Base-by-base conservation (phyloP, 768 basidiomycete genomes). In the Tylopilus subfusipes region DNA sequence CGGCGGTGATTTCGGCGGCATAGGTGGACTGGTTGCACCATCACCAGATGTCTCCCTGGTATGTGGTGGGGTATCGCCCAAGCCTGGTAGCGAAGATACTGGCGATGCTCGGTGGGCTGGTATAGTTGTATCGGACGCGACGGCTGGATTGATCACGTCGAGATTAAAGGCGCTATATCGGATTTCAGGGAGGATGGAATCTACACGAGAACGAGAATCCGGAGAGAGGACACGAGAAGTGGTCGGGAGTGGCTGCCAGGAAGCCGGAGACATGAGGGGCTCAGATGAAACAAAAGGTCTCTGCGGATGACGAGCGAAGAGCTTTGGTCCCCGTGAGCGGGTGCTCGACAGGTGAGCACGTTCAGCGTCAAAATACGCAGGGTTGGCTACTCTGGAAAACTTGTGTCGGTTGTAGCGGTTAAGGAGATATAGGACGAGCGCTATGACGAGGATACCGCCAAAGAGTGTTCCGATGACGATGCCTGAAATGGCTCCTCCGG, bases 391-490 rank as follows among this genome's bases (percentile, higher is more conserved):
- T 31, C 54, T 48, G 42, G 47, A 22, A 43, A 68, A 68, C 31
- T 42, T 52, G 55, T 52, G 57, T 4, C 38, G 56, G 2, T 14
- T 3, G 29, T 45, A 51, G 16, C 62, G 60, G 10, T 47, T 21
- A 27, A 59, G 39, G 25, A 69, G 52, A 36, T 48, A 61, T 1
- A 63, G 10, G 25, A 52, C 24, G 38, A 62, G 54, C 3, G 3
- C 27, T 16, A 57, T 51, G 18, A 71, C 19, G 11, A 64, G 19
- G 29, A 43, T 29, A 33, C 44, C 44, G 1, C 52, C 70, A 3
- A 63, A 16, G 10, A 66, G 42, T 30, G 25, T 14, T 9, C 61
- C 68, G 11, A 71, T 21, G 21, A 61, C 39, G 45, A 71, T 68
- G 34, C 56, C 63, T 12, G 60, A 62, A 16, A 67, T 45, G 14